Evolutionary conservation across 192 early-diverging fungal species (phyloP), one percentile per base, ranked within the genome.

Genomic region (Entomortierella lignicola): DNA sequence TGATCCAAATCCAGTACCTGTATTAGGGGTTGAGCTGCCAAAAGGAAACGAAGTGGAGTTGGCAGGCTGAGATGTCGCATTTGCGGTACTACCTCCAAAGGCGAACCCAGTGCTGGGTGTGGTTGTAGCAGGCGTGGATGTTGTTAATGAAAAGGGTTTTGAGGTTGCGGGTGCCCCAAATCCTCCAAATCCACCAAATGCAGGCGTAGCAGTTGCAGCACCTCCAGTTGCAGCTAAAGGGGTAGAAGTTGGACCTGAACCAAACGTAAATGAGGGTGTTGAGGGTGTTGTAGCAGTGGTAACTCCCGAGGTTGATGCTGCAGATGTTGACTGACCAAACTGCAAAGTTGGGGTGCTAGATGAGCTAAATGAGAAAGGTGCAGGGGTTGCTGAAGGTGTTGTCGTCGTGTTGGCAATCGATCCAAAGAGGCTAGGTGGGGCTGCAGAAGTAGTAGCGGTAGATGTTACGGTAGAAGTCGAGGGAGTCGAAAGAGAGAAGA

Each of bases 121-220:
- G n/a, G 39, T 43, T 13, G 59, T 23, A 25, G 57, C 7, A 25
- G 57, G 57, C 3, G 34, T 27, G 26, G 59, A 17, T 21, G 42
- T 43, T 3, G 61, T 21, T 30, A 37, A 27, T 1, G 43, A 42
- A 63, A 50, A 50, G 21, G 47, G 47, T 10, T 4, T 50, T 15
- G 61, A 10, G 10, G 61, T 27, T 18, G 43, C 34, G 10, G 34
- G 34, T 37, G 34, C 34, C 34, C 34, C 34, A 37, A 37, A 37
- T 37, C 44, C 65, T 12, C 65, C 65, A 51, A 66, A 66, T 30
- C 65, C 65, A 1, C 47, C 54, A 66, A 66, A 56, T 21, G 31
- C 55, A 20, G 55, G 20, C 7, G 21, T 39, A 43, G 37, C 2
- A 34, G 26, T 21, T 57, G 3, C 39, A 23, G 43, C 41, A 5